phyloP scores from a whole-genome alignment of 768 basidiomycete species.

The Hydnomerulius pinastri region DNA sequence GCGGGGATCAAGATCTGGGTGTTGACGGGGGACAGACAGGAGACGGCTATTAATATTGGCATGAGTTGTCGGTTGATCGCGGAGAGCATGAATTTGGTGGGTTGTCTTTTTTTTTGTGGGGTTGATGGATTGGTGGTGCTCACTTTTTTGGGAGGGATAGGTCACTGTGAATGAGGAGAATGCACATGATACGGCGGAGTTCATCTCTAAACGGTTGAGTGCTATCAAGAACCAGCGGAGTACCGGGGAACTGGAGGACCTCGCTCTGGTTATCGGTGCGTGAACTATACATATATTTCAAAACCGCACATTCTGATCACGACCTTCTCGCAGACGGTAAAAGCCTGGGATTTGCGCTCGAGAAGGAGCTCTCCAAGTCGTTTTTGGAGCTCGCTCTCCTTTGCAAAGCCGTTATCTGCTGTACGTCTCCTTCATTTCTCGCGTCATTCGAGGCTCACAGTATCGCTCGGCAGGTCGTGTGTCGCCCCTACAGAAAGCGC shows the following conservation, averaged over 20 bases:
- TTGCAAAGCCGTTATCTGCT: constrained; percentile 99
- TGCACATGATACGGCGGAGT: constrained; percentile 77
- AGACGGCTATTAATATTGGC: constrained; percentile 99
- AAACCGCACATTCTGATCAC: not conserved
- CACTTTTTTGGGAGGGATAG: constrained; percentile 38
- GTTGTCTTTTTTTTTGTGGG: not conserved
- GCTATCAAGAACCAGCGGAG: constrained; percentile 94
- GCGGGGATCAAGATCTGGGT: constrained; percentile 99
- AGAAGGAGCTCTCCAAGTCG: constrained; percentile 85
- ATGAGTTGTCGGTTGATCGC: constrained; percentile 96
- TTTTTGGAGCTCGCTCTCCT: constrained; percentile 96
- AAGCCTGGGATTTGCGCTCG: constrained; percentile 88
- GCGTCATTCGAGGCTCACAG: too few species aligned
- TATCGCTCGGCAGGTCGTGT: constrained; percentile 70
- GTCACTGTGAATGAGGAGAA: constrained; percentile 94
- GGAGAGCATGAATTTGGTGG: constrained; percentile 96
- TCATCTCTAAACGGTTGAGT: constrained; percentile 82
- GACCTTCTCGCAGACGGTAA: constrained; percentile 72
- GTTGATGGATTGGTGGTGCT: not conserved
- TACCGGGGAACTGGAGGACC: constrained; percentile 90
- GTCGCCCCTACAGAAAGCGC: constrained; percentile 94
- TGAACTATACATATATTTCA: not conserved
- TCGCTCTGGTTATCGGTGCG: constrained; percentile 92
- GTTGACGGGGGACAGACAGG: constrained; percentile 95
- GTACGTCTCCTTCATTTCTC: constrained; percentile 42